Evolutionary conservation across 352 stramenopile species (phyloP).

Genomic region (Phytophthora cajani): DNA sequence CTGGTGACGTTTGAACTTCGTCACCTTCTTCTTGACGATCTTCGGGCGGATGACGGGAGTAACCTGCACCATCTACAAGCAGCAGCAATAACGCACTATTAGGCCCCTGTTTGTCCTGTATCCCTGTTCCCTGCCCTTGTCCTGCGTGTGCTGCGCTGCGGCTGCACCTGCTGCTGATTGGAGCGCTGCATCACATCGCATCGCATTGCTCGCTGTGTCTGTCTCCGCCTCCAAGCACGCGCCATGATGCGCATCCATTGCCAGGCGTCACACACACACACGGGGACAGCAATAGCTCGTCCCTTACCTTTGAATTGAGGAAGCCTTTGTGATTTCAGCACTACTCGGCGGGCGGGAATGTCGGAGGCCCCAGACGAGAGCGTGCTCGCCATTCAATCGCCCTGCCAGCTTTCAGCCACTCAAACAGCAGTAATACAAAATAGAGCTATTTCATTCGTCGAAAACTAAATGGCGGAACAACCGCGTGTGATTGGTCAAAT

Average conservation of each 20-base stretch:
- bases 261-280: neutral
- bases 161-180: neutral
- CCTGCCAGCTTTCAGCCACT: slow-evolving; percentile 33
- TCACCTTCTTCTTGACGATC: slow-evolving; percentile 99
- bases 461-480: slow-evolving; percentile 1
- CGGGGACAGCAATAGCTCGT: neutral
- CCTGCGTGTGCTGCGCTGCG: neutral
- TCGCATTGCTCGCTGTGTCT: neutral
- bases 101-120: slow-evolving; percentile 8
- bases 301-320: slow-evolving; percentile 82
- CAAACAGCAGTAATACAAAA: slow-evolving; percentile 14
- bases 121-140: slow-evolving; percentile 7
- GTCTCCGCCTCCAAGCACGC: too few relatives aligned
- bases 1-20: slow-evolving; percentile 99
- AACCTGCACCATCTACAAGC: slow-evolving; percentile 89
- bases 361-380: slow-evolving; percentile 21
- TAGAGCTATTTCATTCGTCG: slow-evolving; percentile 7
- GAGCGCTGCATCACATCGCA: neutral
- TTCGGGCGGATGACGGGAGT: slow-evolving; percentile 89
- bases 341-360: slow-evolving; percentile 45
- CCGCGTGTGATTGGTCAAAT: slow-evolving; percentile 38
- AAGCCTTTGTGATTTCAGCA: slow-evolving; percentile 91
- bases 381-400: slow-evolving; percentile 73
- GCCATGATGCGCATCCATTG: neutral
- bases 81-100: slow-evolving; percentile 8